Base-by-base conservation (phyloP, 805 yeast species). In the Candida peoriensis region DNA sequence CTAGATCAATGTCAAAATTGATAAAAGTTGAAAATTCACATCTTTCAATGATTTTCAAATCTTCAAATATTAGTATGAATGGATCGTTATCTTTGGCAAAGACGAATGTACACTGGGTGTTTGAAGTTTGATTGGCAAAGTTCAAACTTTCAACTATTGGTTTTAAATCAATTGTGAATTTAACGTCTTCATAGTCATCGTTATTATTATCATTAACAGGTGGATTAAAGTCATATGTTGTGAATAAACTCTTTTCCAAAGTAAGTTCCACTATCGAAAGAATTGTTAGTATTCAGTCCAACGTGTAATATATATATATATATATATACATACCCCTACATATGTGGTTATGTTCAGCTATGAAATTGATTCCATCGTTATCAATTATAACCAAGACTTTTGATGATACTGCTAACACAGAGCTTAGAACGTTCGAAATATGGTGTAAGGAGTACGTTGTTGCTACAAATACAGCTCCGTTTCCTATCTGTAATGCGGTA, bases 31-130 rank as follows among this genome's bases (percentile, higher is more conserved):
- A 55, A 32, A 80, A 63, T 41, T 75, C 79, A 40, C 82, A 79
- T 26, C 68, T 57, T 42, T 80, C 83, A 2, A 68, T 63, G 38
- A 78, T 65, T 39, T 70, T 58, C 2, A 58, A 51, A 33, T 75
- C 80, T 44, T 75, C 78, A 54, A 76, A 78, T 4, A 71, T 66
- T 15, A 80, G 40, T 0, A 71, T 62, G 45, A 81, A 75, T 0
- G 80, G 81, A 8, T 65, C 50, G 1, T 79, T 80, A 7, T 59
- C 50, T 0, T 74, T 73, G 29, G 63, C 55, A 46, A 70, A 73
- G 15, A 70, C 64, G 36, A 78, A 40, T 7, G 77, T 68, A 43
- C 79, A 74, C 37, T 70, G 72, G 1, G 68, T 52, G 3, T 34
- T 54, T 38, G 42, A 50, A 1, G 21, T 24, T 27, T 53, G 51